Evolutionary conservation across 2,329 filamentous ascomycete species (phyloP).

Genomic region (Arachnopeziza araneosa): DNA sequence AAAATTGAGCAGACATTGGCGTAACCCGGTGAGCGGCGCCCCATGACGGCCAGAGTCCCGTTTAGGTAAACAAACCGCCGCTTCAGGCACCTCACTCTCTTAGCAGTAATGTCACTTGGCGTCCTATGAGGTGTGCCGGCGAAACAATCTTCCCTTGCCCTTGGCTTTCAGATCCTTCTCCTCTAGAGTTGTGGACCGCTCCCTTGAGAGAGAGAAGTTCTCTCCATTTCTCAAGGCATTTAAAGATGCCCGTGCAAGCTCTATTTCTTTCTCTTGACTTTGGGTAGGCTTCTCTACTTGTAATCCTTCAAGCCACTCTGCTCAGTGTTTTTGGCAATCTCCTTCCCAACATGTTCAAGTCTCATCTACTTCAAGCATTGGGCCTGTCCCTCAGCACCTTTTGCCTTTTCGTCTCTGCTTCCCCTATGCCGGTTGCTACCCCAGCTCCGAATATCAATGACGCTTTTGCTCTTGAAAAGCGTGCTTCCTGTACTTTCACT

Average conservation of each 20-base stretch:
- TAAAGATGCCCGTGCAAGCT: neutral
- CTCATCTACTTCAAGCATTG: constrained; percentile 16
- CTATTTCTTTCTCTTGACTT: neutral
- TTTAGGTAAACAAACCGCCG: neutral
- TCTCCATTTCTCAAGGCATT: neutral
- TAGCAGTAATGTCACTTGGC: too few relatives aligned
- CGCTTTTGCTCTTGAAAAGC: constrained; percentile 15
- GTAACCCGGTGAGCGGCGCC: neutral
- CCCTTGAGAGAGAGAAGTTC: neutral
- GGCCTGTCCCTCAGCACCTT: constrained; percentile 20
- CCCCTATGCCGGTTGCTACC: constrained; percentile 20
- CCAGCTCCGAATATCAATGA: constrained; percentile 17
- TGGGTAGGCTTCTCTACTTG: neutral
- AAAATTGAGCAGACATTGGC: neutral
- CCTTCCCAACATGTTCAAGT: constrained; percentile 16
- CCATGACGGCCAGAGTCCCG: neutral
- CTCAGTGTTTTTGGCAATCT: neutral
- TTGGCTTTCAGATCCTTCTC: neutral
- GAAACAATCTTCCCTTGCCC: too few relatives aligned
- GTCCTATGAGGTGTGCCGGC: too few relatives aligned
- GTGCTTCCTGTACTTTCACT: constrained; percentile 1
- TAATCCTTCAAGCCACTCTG: neutral
- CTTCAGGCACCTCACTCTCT: too few relatives aligned
- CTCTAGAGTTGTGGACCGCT: neutral
- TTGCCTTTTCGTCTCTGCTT: constrained; percentile 17